phyloP scores from a whole-genome alignment of 345 rosid genomes.

The Psidium friedrichsthalianum region DNA sequence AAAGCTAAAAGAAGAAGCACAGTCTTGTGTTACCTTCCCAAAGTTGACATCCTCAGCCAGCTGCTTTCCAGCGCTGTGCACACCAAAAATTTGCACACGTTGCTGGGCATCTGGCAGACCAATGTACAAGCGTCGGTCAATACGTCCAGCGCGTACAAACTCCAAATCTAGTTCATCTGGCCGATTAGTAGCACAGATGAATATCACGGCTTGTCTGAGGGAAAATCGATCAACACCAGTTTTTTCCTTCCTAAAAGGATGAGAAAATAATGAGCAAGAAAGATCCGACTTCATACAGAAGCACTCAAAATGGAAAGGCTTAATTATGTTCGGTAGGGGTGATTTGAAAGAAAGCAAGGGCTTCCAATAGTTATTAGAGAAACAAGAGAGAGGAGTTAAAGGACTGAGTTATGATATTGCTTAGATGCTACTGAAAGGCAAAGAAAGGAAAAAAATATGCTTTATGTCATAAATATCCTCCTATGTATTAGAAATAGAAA shows the following conservation, averaged over 20 bases:
- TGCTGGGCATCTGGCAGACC: conserved; percentile 93
- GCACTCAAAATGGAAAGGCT: not conserved
- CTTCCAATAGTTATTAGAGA: not conserved
- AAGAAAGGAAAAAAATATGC: not conserved
- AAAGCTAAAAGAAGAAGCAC: not conserved
- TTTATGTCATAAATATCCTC: not conserved
- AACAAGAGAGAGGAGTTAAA: not conserved
- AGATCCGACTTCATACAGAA: not conserved
- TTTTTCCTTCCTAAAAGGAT: conserved; percentile 59
- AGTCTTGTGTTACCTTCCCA: conserved; percentile 30
- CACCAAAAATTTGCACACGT: conserved; percentile 81
- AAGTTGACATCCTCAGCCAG: conserved; percentile 84
- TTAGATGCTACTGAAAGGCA: not conserved
- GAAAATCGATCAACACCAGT: conserved; percentile 86
- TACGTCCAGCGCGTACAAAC: conserved; percentile 88
- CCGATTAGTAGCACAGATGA: conserved; percentile 95
- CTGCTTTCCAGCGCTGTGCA: conserved; percentile 80
- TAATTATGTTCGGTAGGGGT: not conserved
- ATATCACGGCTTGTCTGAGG: conserved; percentile 91
- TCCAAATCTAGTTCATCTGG: conserved; percentile 95
- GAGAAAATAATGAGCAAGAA: not conserved
- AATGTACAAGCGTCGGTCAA: conserved; percentile 88
- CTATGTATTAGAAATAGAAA: not conserved
- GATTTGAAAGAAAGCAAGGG: not conserved
- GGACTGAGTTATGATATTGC: not conserved